Evolutionary conservation across 2,329 filamentous ascomycete genomes (phyloP), one percentile per base, ranked within the genome.

Genomic region (Fusarium praegraminearum): DNA sequence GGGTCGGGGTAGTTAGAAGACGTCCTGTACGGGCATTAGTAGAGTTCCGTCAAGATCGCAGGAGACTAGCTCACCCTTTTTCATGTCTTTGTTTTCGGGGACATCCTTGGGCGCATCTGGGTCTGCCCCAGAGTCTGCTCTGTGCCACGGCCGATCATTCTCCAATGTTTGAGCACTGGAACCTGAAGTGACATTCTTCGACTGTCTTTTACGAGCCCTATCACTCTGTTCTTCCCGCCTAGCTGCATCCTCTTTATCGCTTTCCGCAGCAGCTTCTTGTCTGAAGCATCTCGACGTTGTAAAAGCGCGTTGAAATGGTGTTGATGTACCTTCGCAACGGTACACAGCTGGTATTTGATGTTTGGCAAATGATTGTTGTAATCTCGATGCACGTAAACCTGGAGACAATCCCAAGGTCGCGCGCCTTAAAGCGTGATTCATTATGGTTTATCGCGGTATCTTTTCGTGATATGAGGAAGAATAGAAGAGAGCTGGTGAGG

Each of bases 1-100:
- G 86, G 0, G 91, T 93, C 0, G 93, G 93, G 0, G 93, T 97
- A 0, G 92, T 94, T 30, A 95, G 81, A 4, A 97, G 86, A 76
- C 93, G 93, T 22, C 93, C 91, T 85, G 9, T 1, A 16, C 3
- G 16, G 3, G 7, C 10, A 24, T 66, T 11, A 62, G 49, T 32
- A 2, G 18, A 3, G n/a, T 7, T 7, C 13, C 2, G 6, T 32
- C 5, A 7, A 20, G 7, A 9, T 13, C 9, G 15, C 3, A 4
- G 16, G 20, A 15, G 22, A 5, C 12, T 16, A 16, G 3, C 40
- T 13, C 63, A 73, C 75, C 75, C 58, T 77, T 77, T 2, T 62
- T 65, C 49, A 65, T 41, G 22, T 73, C 64, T 2, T 55, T 49
- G 6, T 69, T 65, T 7, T 71, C 57, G 2, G 73, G 73, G 32